Evolutionary conservation across 352 stramenopile genomes (phyloP).

Genomic region (Globisporangium canariense): DNA sequence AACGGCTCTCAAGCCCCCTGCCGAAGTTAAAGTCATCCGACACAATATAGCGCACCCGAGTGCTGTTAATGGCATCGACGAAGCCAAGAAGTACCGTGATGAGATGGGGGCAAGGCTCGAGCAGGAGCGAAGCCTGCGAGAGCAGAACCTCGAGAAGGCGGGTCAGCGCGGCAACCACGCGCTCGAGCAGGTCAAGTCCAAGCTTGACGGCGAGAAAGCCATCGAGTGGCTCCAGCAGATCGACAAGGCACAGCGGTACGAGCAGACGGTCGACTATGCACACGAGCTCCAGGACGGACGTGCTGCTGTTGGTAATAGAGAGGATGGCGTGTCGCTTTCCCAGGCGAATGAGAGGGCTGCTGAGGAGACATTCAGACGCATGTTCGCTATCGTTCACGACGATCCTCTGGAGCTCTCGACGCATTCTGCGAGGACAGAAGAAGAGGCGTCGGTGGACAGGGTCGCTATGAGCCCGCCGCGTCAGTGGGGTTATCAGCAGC

Average conservation of each 20-base stretch:
- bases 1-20: conserved; percentile 6
- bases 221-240: conserved; percentile 53
- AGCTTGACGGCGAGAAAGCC: conserved; percentile 34
- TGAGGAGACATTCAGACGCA: conserved; percentile 33
- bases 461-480: conserved; percentile 9
- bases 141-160: conserved; percentile 37
- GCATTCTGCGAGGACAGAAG: conserved; percentile 36
- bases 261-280: conserved; percentile 16
- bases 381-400: conserved; percentile 40
- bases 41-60: conserved; percentile 45
- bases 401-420: conserved; percentile 32
- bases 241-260: conserved; percentile 38
- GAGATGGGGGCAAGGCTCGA: conserved; percentile 43
- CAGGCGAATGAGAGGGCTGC: conserved; percentile 20
- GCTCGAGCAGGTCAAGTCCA: conserved; percentile 27
- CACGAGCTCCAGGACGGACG: neutral
- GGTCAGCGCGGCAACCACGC: conserved; percentile 35
- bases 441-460: conserved; percentile 11
- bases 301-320: conserved; percentile 8
- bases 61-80: conserved; percentile 28
- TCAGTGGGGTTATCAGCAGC: neutral
- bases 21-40: conserved; percentile 47
- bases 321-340: neutral
- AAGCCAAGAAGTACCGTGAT: conserved; percentile 37
- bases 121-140: conserved; percentile 23